Conservation (phyloP, 257 asterid genomes). For the Solanum appendiculatum region DNA sequence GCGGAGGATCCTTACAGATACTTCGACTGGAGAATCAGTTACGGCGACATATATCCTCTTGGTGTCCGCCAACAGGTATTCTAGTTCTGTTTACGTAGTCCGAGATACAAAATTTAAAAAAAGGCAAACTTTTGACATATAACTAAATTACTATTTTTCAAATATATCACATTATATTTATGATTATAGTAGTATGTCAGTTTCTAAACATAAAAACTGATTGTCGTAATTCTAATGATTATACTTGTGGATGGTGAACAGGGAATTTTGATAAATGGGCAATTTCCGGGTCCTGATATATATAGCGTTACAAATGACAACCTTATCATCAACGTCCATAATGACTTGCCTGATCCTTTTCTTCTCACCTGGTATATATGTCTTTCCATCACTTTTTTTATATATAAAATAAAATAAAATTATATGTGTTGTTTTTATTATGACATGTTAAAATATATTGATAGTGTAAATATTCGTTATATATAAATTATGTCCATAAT, state of each 20-base stretch:
- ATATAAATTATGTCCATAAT: not conserved
- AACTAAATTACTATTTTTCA: too few relatives aligned
- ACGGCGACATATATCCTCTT: slow-evolving; percentile 50
- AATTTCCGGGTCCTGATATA: slow-evolving; percentile 77
- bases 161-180: too few relatives aligned
- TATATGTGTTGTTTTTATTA: not conserved
- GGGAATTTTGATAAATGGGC: slow-evolving; percentile 72
- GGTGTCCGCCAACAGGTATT: slow-evolving; percentile 66
- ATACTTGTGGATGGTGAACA: not conserved
- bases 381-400: not conserved
- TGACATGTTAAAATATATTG: not conserved
- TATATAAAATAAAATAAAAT: not conserved
- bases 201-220: not conserved
- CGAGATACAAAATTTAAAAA: too few relatives aligned
- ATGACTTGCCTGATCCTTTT: slow-evolving; percentile 65
- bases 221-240: not conserved
- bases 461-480: not conserved
- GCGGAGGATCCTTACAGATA: slow-evolving; percentile 60
- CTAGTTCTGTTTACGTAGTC: not conserved
- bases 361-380: slow-evolving; percentile 59
- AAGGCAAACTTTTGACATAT: too few relatives aligned
- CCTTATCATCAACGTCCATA: slow-evolving; percentile 51
- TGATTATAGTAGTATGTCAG: not conserved
- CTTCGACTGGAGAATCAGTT: slow-evolving; percentile 49
- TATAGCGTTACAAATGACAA: slow-evolving; percentile 58